Evolutionary conservation across 2,329 filamentous ascomycete species (phyloP), one percentile per base, ranked within the genome.

Genomic region (Cercospora brassicicola): DNA sequence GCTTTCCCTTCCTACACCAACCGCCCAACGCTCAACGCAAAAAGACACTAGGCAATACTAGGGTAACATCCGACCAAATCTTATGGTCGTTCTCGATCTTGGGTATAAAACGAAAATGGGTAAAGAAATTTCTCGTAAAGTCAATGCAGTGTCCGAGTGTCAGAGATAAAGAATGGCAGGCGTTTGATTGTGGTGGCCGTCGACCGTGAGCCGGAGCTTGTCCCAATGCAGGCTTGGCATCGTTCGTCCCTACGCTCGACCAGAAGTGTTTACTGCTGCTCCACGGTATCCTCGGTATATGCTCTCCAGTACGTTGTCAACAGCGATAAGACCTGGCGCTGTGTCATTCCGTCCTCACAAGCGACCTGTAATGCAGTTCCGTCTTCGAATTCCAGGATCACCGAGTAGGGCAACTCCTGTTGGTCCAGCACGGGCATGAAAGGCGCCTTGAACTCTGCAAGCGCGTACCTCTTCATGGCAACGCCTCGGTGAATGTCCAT

Each of bases 321-420:
- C 33, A 77, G 62, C 61, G 69, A 81, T 61, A 88, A 77, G 61
- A 85, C 81, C 71, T 83, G 81, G 39, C 79, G 78, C 75, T 88
- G 86, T 56, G 84, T 84, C 72, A 83, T 81, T 66, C 81, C 80
- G 65, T 86, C 87, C 75, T 88, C 85, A 73, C 86, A 88, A 48
- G 88, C 88, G 75, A 86, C 87, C 76, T 90, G 88, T 62, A 91
- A 79, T 8, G 86, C 87, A 42, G 85, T 85, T 23, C 88, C 88
- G 72, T 89, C 86, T 26, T 84, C 77, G 68, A 90, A 87, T 72
- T 90, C 87, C 36, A 90, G 81, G 30, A 90, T 78, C 42, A 91
- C 86, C 76, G 93, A 97, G 81, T 97, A 92, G 2, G 94, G 93
- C 62, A 99, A 84, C 82, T 99, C 95, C 81, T 97, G 91, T 73